Conservation (phyloP, 2,329 filamentous ascomycete species). For the Emergomyces africanus region DNA sequence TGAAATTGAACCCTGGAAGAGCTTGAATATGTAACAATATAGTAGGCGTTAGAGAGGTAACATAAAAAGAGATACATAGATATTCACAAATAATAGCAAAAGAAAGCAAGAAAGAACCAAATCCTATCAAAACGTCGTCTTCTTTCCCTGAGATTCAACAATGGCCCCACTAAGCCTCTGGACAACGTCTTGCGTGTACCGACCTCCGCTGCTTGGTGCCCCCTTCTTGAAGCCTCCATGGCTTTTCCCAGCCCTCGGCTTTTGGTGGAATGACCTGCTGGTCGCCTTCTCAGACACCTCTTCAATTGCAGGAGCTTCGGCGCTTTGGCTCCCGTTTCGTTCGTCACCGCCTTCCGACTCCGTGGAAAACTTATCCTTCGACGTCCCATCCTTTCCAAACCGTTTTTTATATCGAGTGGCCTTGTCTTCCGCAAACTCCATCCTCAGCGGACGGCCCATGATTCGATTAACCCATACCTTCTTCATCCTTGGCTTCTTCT, state of each 20-base stretch:
- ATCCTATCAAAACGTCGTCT: constrained; percentile 65
- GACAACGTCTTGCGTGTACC: constrained; percentile 39
- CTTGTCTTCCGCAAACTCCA: constrained; percentile 90
- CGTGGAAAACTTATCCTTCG: constrained; percentile 21
- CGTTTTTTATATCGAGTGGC: constrained; percentile 86
- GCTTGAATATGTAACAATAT: too few relatives aligned
- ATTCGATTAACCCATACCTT: constrained; percentile 79
- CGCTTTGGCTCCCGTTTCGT: constrained; percentile 8
- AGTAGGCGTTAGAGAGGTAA: not conserved
- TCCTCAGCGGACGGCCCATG: constrained; percentile 64
- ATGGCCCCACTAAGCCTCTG: constrained; percentile 64
- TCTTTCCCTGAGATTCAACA: constrained; percentile 65
- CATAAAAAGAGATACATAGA: not conserved
- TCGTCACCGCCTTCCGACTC: constrained; percentile 16
- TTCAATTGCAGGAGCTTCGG: constrained; percentile 6
- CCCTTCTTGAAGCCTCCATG: constrained; percentile 14
- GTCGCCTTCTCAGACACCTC: constrained; percentile 5
- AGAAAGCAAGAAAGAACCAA: not conserved
- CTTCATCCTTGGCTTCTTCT: constrained; percentile 42
- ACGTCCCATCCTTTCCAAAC: constrained; percentile 59
- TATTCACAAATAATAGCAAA: not conserved
- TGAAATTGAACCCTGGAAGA: too few relatives aligned
- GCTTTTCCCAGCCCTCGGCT: constrained; percentile 12
- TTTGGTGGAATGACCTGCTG: constrained; percentile 16
- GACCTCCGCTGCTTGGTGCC: constrained; percentile 16